Conservation (phyloP, 139 green algal genomes). For the Tetradesmus obliquus region DNA sequence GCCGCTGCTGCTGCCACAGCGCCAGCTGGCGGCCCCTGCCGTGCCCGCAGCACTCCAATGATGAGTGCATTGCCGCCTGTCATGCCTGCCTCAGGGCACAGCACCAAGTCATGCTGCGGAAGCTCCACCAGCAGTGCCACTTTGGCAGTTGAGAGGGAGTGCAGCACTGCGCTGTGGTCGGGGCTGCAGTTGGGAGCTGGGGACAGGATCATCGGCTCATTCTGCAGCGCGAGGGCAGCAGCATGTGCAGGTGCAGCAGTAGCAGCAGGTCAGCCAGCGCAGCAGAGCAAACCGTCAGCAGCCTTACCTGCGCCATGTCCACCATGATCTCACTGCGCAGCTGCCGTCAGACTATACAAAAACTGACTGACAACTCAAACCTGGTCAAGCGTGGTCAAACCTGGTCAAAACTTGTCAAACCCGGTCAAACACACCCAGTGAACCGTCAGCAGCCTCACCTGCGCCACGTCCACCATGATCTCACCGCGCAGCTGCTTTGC, state of each 20-base stretch:
- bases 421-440: background rate
- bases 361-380: background rate
- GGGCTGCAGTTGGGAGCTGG: background rate
- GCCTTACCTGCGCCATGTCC: background rate
- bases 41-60: background rate
- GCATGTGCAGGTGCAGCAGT: background rate
- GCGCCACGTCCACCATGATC: background rate
- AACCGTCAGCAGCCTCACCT: background rate
- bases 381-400: no score
- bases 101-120: slow-evolving; percentile 21
- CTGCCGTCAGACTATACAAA: background rate
- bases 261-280: background rate
- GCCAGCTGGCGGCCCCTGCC: slow-evolving; percentile 3
- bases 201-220: slow-evolving; percentile 16
- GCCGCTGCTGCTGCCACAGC: background rate
- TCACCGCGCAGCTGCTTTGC: slow-evolving; percentile 4
- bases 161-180: background rate
- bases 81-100: slow-evolving; percentile 12
- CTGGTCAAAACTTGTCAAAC: no score
- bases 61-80: slow-evolving; percentile 4
- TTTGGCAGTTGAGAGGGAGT: background rate
- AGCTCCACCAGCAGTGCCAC: slow-evolving; percentile 16
- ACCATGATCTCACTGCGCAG: slow-evolving; percentile 21
- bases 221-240: background rate
- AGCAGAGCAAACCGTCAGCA: background rate